Evolutionary conservation across 1,284 basidiomycete species (phyloP), one percentile per base, ranked within the genome.

Genomic region (Trichosporon sp.): DNA sequence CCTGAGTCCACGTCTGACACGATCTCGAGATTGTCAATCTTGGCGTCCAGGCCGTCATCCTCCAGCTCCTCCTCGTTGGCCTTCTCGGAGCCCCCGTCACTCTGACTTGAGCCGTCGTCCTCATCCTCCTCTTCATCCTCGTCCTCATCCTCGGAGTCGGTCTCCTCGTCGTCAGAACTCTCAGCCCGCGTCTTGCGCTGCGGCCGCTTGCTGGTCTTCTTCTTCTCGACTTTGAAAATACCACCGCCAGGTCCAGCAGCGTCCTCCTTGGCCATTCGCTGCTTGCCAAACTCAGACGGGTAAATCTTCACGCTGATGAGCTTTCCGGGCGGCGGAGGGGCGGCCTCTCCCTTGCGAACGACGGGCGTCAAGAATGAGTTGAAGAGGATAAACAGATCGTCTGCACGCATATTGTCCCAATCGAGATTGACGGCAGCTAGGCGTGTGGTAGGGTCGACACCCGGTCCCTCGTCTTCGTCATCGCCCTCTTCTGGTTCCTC

Each of bases 381-480:
- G 80, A 93, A 94, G 46, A 99, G 91, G 79, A 92, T 93, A 86
- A 87, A 97, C 25, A 99, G 82, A 78, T 99, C 95, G 34, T 83
- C 83, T 1, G 95, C 92, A 58, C 90, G 89, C 62, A 99, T 87
- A 80, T 98, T 87, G 79, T 99, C 96, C 96, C 96, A 99, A 81
- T 99, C 96, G 65, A 99, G 86, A 77, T 99, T 98, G 70, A 99
- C 95, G 29, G 90, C 87, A 0, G 95, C 96, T 6, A 98, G 81
- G 13, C 95, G 85, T 56, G 83, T 85, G 1, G 91, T 92, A 1
- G 81, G 78, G 14, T 76, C 72, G 16, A 75, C 76, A 0, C 70
- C 69, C 31, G 73, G 73, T 11, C 66, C 73, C 32, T 78, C 72
- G 4, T 76, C 75, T n/a, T 83, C 74, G 33, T 80, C 70, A 9